phyloP scores from a whole-genome alignment of 1,139 yeast species.

The Wickerhamomyces sp. region DNA sequence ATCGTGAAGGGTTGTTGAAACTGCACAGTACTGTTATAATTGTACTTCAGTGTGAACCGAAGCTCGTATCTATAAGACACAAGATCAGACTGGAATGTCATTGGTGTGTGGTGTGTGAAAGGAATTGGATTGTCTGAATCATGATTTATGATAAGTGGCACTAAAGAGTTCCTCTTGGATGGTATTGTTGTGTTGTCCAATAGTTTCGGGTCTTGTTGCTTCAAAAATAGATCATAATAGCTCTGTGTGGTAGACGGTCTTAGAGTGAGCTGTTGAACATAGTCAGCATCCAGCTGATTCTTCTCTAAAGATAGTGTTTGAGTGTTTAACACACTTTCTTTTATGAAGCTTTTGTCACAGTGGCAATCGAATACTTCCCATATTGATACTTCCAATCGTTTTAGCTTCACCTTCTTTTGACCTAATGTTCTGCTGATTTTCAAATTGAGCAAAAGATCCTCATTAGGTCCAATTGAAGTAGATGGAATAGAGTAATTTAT shows the following conservation, averaged over 20 bases:
- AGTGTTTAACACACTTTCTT: constrained; percentile 12
- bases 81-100: constrained; percentile 46
- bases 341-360: constrained; percentile 22
- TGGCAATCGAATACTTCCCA: constrained; percentile 43
- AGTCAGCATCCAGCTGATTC: not conserved
- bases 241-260: constrained; percentile 5
- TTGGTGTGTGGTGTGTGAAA: constrained; percentile 33
- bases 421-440: constrained; percentile 33
- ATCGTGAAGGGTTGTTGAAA: constrained; percentile 49
- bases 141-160: constrained; percentile 26
- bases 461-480: constrained; percentile 49
- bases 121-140: constrained; percentile 27
- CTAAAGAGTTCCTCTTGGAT: constrained; percentile 13
- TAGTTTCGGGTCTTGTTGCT: constrained; percentile 17
- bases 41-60: constrained; percentile 43
- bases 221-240: constrained; percentile 13
- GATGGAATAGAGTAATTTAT: constrained; percentile 41
- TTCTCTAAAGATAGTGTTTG: constrained; percentile 5
- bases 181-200: constrained; percentile 1
- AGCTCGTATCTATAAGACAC: constrained; percentile 52
- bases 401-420: constrained; percentile 38
- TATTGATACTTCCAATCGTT: constrained; percentile 43
- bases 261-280: not conserved
- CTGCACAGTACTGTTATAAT: constrained; percentile 44
- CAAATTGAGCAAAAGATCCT: constrained; percentile 36